A percentile compares a stretch with the other conserved stretches of the same genome.
Evolutionary conservation across 768 basidiomycete species (phyloP).

Genomic region (Amanita brunnescens): DNA sequence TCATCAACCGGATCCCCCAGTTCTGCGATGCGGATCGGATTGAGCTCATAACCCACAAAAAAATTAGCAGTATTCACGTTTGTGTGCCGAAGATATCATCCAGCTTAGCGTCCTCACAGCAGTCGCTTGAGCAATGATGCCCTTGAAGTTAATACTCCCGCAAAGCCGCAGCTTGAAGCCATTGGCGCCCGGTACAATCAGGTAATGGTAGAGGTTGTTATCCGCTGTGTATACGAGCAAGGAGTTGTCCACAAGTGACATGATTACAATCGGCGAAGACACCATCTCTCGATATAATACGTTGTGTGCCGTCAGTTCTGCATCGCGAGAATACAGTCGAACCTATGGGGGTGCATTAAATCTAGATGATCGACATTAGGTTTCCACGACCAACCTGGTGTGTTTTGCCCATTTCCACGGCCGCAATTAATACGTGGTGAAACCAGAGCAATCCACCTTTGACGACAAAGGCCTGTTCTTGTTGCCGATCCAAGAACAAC

Average conservation of each 20-base stretch:
- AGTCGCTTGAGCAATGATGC: constrained; percentile 76
- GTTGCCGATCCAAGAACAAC: constrained; percentile 65
- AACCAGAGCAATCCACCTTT: constrained; percentile 95
- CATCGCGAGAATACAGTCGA: constrained; percentile 88
- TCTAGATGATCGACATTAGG: constrained; percentile 1
- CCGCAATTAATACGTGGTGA: constrained; percentile 88
- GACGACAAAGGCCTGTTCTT: constrained; percentile 83
- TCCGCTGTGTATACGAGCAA: constrained; percentile 90
- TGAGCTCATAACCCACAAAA: constrained; percentile 9
- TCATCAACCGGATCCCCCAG: constrained; percentile 93
- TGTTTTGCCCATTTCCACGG: constrained; percentile 73
- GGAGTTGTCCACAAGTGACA: constrained; percentile 92
- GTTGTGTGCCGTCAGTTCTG: constrained; percentile 75
- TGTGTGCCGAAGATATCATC: constrained; percentile 92
- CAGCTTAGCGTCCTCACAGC: constrained; percentile 90
- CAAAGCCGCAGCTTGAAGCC: constrained; percentile 83
- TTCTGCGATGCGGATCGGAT: constrained; percentile 35
- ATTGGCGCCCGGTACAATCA: constrained; percentile 79
- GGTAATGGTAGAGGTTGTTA: constrained; percentile 87
- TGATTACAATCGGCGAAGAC: constrained; percentile 68
- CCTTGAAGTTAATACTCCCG: constrained; percentile 90
- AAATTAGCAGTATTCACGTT: constrained; percentile 49
- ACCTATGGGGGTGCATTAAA: constrained; percentile 40
- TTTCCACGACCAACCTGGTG: constrained; percentile 54
- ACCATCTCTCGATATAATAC: constrained; percentile 76